A percentile compares a stretch with the other conserved stretches of the same genome.
phyloP scores from a whole-genome alignment of 106 monocot genomes.

The Dendrobium officinale region DNA sequence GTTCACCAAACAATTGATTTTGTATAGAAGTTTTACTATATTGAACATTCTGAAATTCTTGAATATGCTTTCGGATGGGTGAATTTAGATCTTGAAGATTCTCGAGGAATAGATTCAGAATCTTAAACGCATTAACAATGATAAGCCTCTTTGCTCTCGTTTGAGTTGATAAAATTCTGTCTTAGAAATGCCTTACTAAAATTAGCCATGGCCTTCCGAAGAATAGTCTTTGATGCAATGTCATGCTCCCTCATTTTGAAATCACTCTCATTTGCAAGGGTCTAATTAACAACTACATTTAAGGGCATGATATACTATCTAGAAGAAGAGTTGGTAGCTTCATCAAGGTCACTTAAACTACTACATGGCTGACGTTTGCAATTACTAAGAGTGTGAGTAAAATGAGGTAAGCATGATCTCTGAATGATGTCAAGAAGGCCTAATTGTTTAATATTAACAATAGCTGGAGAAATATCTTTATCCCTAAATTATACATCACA shows the following conservation, averaged over 20 bases:
- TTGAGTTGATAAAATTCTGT: slow-evolving; percentile 5
- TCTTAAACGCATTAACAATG: slow-evolving; percentile 17
- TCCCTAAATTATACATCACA: neutral
- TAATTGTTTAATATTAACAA: slow-evolving; percentile 6
- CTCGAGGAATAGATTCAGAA: slow-evolving; percentile 15
- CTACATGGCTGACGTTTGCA: neutral
- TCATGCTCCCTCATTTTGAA: neutral
- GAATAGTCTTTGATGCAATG: slow-evolving; percentile 1
- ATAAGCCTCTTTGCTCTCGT: neutral
- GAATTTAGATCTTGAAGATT: slow-evolving; percentile 34
- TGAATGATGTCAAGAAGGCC: slow-evolving; percentile 4
- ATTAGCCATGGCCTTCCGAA: slow-evolving; percentile 31
- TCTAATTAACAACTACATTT: neutral
- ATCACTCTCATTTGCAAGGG: no score
- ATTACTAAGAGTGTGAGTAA: neutral
- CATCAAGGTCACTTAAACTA: neutral
- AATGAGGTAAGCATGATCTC: slow-evolving; percentile 1
- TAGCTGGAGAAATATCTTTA: slow-evolving; percentile 10
- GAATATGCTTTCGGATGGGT: slow-evolving; percentile 7
- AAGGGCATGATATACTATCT: neutral
- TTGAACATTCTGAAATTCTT: slow-evolving; percentile 12
- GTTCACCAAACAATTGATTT: slow-evolving; percentile 12
- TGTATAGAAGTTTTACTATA: neutral
- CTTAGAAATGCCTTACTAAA: slow-evolving; percentile 16
- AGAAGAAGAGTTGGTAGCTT: neutral